Evolutionary conservation across 306 rosid species (phyloP).

Genomic region (Elaeagnus macrophylla): DNA sequence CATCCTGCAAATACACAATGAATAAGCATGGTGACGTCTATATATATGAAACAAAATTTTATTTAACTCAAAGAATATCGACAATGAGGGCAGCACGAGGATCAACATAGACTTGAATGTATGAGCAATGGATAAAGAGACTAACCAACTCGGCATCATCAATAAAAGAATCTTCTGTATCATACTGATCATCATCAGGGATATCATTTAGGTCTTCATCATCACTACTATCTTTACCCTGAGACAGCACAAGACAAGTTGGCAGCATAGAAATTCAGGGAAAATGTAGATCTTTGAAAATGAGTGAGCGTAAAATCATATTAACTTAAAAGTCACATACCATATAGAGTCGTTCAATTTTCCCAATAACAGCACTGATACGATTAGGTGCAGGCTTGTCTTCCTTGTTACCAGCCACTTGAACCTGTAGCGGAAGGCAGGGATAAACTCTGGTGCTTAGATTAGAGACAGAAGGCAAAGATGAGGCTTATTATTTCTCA

Average conservation of each 20-base stretch:
- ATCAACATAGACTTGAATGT: slow-evolving; percentile 18
- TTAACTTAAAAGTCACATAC: slow-evolving; percentile 27
- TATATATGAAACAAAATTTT: slow-evolving; percentile 4
- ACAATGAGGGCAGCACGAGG: slow-evolving; percentile 17
- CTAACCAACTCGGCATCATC: slow-evolving; percentile 96
- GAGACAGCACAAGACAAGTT: slow-evolving; percentile 14
- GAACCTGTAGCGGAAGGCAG: slow-evolving; percentile 37
- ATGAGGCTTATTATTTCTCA: neutral
- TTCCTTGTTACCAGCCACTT: slow-evolving; percentile 50
- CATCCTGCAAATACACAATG: slow-evolving; percentile 64
- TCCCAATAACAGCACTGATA: slow-evolving; percentile 93
- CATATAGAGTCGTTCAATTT: slow-evolving; percentile 94
- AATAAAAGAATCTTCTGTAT: slow-evolving; percentile 94
- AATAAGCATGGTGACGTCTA: slow-evolving; percentile 12
- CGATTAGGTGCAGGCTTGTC: slow-evolving; percentile 72
- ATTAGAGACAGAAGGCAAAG: neutral
- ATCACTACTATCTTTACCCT: slow-evolving; percentile 97
- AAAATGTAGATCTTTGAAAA: slow-evolving; percentile 3
- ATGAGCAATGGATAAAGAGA: slow-evolving; percentile 13
- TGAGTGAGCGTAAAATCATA: neutral
- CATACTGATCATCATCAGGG: slow-evolving; percentile 97
- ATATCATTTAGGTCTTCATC: slow-evolving; percentile 67
- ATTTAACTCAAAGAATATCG: slow-evolving; percentile 6
- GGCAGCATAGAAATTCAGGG: neutral
- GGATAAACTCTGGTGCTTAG: neutral